These are phyloP conservation scores for Cystobasidium ongulense DNA, from an alignment of 768 basidiomycete genomes.

Conservation along the genomic window DNA sequence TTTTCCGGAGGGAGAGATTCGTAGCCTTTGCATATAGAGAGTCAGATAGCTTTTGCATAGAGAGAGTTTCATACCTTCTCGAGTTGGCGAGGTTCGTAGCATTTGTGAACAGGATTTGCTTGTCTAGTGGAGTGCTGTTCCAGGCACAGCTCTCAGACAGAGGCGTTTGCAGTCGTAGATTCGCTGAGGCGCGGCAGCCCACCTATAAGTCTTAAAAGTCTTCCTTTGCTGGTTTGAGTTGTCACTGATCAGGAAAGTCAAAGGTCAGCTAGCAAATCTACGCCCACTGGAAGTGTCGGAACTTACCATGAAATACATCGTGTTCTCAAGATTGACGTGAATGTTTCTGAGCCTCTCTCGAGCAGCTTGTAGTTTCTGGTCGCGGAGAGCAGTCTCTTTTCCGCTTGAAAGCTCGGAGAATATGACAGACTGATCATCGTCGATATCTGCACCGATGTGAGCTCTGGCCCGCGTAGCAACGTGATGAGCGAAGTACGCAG, in stretches of 20 bases:
- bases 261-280: background rate
- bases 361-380: background rate
- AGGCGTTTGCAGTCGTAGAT: too few relatives aligned
- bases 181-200: too few relatives aligned
- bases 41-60: too few relatives aligned
- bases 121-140: too few relatives aligned
- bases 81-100: too few relatives aligned
- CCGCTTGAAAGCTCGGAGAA: background rate
- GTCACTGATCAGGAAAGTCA: background rate
- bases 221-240: too few relatives aligned
- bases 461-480: constrained; percentile 25
- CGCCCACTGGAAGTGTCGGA: background rate
- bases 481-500: constrained; percentile 32
- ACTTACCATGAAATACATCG: constrained; percentile 31
- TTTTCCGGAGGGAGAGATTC: too few relatives aligned
- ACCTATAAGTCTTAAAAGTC: too few relatives aligned
- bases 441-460: constrained; percentile 3
- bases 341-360: background rate
- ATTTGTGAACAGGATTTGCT: too few relatives aligned
- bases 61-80: too few relatives aligned
- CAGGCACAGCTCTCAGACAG: too few relatives aligned
- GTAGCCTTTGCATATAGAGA: too few relatives aligned
- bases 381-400: background rate
- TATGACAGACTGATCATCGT: constrained; percentile 14
- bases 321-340: constrained; percentile 10